Evolutionary conservation across 768 basidiomycete species (phyloP).

Genomic region (Boletus pseudo-olivaceus): DNA sequence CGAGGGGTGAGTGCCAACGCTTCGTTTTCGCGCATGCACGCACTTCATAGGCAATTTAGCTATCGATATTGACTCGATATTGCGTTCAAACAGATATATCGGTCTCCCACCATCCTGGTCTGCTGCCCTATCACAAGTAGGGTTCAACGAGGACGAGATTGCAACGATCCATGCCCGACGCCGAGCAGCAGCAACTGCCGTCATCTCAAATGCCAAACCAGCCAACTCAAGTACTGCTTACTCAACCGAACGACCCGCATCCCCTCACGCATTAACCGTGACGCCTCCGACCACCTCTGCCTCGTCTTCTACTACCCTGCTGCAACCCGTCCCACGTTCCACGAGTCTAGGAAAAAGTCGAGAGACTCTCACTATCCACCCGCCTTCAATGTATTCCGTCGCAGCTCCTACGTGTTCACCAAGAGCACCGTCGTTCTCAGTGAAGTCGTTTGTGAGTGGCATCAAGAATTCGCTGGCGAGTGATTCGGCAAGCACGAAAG

Average conservation of each 20-base stretch:
- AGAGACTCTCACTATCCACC: constrained; percentile 5
- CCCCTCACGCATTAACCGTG: constrained; percentile 10
- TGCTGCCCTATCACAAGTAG: constrained; percentile 53
- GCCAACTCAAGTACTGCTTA: constrained; percentile 4
- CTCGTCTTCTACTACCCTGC: constrained; percentile 14
- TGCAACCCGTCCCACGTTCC: constrained; percentile 25
- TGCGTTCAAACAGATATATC: constrained; percentile 39
- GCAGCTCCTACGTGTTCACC: constrained; percentile 11
- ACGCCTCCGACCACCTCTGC: constrained; percentile 18
- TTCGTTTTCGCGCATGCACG: background rate
- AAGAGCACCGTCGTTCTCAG: constrained; percentile 18
- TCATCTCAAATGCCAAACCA: background rate
- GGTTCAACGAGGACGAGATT: constrained; percentile 70
- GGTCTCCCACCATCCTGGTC: constrained; percentile 78
- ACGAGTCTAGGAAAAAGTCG: constrained; percentile 17
- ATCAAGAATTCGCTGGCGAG: constrained; percentile 18
- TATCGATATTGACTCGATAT: background rate
- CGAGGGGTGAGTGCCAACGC: constrained; percentile 51
- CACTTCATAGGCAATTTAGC: background rate
- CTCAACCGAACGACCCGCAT: constrained; percentile 7
- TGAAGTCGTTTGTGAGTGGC: constrained; percentile 21
- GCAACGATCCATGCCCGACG: constrained; percentile 49
- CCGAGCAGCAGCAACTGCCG: constrained; percentile 13
- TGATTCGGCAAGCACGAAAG: constrained; percentile 10
- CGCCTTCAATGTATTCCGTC: constrained; percentile 14